These are phyloP conservation scores for Nicotiana tabacum DNA, from an alignment of 257 asterid species.

Conservation along the genomic window DNA sequence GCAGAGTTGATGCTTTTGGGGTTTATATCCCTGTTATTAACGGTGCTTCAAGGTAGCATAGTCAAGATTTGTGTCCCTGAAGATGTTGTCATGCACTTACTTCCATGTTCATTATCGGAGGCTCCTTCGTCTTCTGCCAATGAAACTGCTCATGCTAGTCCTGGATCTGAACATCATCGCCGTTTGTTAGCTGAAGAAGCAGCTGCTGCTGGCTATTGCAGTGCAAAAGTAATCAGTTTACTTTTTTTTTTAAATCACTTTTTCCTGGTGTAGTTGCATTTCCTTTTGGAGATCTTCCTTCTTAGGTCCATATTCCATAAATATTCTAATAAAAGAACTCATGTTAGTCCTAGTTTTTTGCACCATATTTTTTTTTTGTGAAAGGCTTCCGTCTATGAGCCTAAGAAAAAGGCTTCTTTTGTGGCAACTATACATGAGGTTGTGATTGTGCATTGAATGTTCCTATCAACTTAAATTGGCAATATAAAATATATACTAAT, in stretches of 20 bases:
- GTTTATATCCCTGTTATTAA: conserved; percentile 67
- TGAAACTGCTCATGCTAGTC: conserved; percentile 16
- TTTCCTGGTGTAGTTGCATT: neutral
- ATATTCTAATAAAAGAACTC: too few relatives aligned
- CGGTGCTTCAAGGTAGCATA: conserved; percentile 62
- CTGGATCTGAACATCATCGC: conserved; percentile 24
- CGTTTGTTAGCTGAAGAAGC: conserved; percentile 54
- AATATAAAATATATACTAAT: neutral
- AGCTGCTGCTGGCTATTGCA: conserved; percentile 37
- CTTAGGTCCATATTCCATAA: neutral
- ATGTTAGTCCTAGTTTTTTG: neutral
- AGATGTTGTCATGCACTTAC: conserved; percentile 33
- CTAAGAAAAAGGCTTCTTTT: neutral
- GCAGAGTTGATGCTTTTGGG: conserved; percentile 81
- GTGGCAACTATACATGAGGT: neutral
- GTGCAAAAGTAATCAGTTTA: conserved; percentile 39
- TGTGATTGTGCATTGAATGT: neutral
- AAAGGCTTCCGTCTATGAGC: neutral
- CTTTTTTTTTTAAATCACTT: neutral
- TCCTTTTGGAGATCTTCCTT: neutral
- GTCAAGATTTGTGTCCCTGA: conserved; percentile 47
- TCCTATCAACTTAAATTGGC: neutral
- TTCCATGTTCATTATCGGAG: conserved; percentile 47
- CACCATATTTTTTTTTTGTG: too few relatives aligned
- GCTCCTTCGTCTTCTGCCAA: conserved; percentile 15